Base-by-base conservation (phyloP, 306 rosid genomes). In the Bauhinia variegata region DNA sequence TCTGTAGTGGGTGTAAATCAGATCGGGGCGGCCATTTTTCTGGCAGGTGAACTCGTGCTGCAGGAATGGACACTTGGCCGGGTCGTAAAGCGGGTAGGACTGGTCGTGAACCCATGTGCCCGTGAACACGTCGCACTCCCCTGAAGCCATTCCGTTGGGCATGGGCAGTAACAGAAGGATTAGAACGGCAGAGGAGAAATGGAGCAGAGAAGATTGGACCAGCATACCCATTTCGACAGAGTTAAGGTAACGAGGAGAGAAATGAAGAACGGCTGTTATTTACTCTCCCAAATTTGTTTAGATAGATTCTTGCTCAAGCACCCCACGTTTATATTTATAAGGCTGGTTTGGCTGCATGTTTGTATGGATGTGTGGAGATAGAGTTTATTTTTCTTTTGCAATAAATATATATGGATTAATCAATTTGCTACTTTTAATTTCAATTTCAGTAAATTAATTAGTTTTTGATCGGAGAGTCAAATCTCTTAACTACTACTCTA, bases 1-100 rank as follows among this genome's bases (percentile, higher is more conserved):
- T 65, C 89, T 75, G 72, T 75, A 93, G 51, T 78, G 80, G 64
- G 91, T 80, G 75, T 75, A 89, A 36, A 73, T 50, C 49, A 41
- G 82, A 56, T 93, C 98, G 0, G 89, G 88, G 3, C 98, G 89
- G 56, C 96, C 97, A 75, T 89, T 93, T 41, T 43, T 60, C 53
- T 71, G 55, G 73, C 98, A 93, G 68, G 80, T 73, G 76, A 89
- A 93, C 89, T 89, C 98, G 1, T 72, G 72, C 78, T 86, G 83
- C 7, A 93, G 74, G 77, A 93, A 93, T 1, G 88, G 89, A 64
- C 98, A 93, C 36, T 64, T 39, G 17, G 59, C 71, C 1, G 88
- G 67, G 4, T 59, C 30, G 65, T 93, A 93, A 0, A 80, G 67
- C 3, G 97, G 98, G 82, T 86, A 89, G 1, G 84, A 67, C 0